Percentiles rank a stretch among this genome's conserved stretches.
Evolutionary conservation across 257 asterid genomes (phyloP).

Genomic region (Nicotiana tomentosiformis): DNA sequence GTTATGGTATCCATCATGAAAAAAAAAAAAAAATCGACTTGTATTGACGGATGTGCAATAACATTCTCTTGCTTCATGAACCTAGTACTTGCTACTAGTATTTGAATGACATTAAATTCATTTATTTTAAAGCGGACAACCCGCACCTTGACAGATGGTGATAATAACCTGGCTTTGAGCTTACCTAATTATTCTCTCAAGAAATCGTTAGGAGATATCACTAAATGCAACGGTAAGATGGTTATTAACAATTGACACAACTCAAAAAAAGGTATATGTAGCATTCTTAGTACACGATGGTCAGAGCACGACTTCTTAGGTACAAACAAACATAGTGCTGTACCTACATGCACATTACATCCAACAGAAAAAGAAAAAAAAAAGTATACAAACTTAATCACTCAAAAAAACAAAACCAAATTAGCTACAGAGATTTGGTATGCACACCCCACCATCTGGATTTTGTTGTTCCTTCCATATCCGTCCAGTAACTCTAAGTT

Average conservation of each 20-base stretch:
- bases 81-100: too few relatives aligned
- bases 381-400: background rate
- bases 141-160: too few relatives aligned
- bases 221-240: background rate
- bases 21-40: too few relatives aligned
- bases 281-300: background rate
- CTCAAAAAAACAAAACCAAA: conserved; percentile 1
- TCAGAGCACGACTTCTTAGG: background rate
- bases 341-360: background rate
- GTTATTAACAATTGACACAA: conserved; percentile 1
- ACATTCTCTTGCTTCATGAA: too few relatives aligned
- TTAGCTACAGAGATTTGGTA: conserved; percentile 63
- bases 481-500: conserved; percentile 80
- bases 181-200: too few relatives aligned
- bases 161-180: too few relatives aligned
- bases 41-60: too few relatives aligned
- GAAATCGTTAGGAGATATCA: background rate
- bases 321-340: background rate
- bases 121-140: too few relatives aligned
- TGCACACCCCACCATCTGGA: conserved; percentile 54
- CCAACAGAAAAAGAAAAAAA: background rate
- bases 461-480: conserved; percentile 77
- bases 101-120: too few relatives aligned
- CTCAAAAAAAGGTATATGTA: background rate
- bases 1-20: too few relatives aligned